Evolutionary conservation across 805 yeast species (phyloP).

Genomic region (Diddensiella transvaalensis): DNA sequence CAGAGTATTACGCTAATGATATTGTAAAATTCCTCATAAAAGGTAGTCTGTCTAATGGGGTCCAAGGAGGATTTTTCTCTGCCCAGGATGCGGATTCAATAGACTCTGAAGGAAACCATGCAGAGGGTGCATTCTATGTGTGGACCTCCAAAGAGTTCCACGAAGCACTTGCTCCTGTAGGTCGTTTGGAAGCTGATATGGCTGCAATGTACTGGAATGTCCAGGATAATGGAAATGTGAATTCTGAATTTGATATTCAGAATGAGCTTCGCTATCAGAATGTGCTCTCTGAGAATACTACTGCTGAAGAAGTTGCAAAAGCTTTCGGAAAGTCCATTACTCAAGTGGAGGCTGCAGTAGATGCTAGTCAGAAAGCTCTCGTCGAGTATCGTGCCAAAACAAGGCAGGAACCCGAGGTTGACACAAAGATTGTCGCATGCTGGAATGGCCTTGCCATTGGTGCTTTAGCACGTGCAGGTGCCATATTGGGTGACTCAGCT

Average conservation of each 20-base stretch:
- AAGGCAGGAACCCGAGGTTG: constrained; percentile 32
- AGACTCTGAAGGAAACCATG: constrained; percentile 20
- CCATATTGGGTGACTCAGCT: constrained; percentile 16
- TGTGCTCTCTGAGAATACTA: constrained; percentile 30
- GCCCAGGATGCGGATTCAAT: constrained; percentile 36
- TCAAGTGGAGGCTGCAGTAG: constrained; percentile 24
- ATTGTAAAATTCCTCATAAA: constrained; percentile 24
- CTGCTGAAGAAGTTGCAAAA: constrained; percentile 29
- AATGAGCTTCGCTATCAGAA: constrained; percentile 32
- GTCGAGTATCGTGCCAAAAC: constrained; percentile 23
- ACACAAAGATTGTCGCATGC: constrained; percentile 32
- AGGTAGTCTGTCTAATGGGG: constrained; percentile 26
- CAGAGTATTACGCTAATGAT: constrained; percentile 23
- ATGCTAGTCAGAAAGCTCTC: constrained; percentile 25
- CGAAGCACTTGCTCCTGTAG: constrained; percentile 26
- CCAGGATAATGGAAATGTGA: constrained; percentile 36
- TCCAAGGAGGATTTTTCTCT: constrained; percentile 29
- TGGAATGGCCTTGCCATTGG: constrained; percentile 39
- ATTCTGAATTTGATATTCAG: constrained; percentile 32
- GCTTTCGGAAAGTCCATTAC: constrained; percentile 32
- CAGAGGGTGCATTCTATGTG: constrained; percentile 35
- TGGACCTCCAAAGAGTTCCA: constrained; percentile 36
- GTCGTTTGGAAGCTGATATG: constrained; percentile 33
- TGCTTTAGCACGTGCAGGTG: constrained; percentile 34
- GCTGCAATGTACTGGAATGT: constrained; percentile 36